phyloP scores from a whole-genome alignment of 2,329 filamentous ascomycete genomes.

The Fusarium siculi region DNA sequence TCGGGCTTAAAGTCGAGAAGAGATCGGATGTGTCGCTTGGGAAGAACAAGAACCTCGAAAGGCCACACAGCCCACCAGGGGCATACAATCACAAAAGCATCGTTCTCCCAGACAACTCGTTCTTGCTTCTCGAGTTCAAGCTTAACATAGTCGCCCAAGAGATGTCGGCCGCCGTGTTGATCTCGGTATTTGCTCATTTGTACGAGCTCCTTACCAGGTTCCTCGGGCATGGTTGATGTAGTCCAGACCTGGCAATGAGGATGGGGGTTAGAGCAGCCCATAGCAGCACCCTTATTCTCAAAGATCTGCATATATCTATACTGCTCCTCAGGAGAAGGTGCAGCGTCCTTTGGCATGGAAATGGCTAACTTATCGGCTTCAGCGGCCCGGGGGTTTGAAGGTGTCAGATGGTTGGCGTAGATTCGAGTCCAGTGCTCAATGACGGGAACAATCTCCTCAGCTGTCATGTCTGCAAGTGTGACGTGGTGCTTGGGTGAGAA shows the following conservation, averaged over 20 bases:
- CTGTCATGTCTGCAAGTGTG: constrained; percentile 89
- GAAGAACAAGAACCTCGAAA: constrained; percentile 91
- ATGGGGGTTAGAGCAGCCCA: constrained; percentile 99
- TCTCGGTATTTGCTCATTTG: constrained; percentile 82
- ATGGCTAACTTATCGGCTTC: constrained; percentile 54
- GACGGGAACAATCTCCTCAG: constrained; percentile 80
- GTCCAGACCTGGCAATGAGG: constrained; percentile 98
- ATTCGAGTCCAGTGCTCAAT: constrained; percentile 92
- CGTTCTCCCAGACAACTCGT: constrained; percentile 89
- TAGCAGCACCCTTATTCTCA: constrained; percentile 96
- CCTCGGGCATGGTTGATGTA: constrained; percentile 89
- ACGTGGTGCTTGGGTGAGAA: constrained; percentile 92
- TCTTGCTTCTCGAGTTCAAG: constrained; percentile 85
- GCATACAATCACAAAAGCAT: constrained; percentile 84
- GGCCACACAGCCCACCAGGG: constrained; percentile 99
- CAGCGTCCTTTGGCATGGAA: constrained; percentile 50
- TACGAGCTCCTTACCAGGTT: constrained; percentile 81
- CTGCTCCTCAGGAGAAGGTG: constrained; percentile 71
- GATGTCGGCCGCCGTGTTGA: constrained; percentile 77
- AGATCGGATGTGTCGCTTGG: constrained; percentile 84
- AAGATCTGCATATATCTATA: constrained; percentile 99
- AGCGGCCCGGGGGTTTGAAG: constrained; percentile 70
- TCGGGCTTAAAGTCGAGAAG: constrained; percentile 81
- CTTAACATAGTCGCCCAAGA: constrained; percentile 87
- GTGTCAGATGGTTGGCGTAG: constrained; percentile 83